Evolutionary conservation across 1,284 basidiomycete genomes (phyloP).

Genomic region (Fomitopsis schrenkii): DNA sequence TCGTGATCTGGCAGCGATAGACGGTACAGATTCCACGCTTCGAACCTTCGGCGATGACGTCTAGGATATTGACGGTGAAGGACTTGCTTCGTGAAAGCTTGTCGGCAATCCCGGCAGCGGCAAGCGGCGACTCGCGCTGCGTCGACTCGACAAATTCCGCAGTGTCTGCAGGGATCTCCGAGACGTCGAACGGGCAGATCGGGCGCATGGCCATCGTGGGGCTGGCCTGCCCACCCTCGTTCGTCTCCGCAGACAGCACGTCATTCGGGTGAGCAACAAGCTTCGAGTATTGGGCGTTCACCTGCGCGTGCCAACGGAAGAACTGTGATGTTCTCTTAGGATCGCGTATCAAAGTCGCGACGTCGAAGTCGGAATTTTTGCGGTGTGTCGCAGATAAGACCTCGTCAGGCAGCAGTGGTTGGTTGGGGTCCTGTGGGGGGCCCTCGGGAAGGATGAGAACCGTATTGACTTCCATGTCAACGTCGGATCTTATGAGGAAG

Average conservation of each 20-base stretch:
- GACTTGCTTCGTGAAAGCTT: not conserved
- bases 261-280: not conserved
- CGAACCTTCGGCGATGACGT: not conserved
- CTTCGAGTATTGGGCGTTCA: not conserved
- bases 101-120: not conserved
- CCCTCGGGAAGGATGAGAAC: not conserved
- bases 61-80: not conserved
- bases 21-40: not conserved
- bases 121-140: not conserved
- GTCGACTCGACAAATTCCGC: not conserved
- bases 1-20: not conserved
- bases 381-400: not conserved
- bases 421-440: not conserved
- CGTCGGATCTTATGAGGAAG: not conserved
- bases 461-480: not conserved
- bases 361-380: not conserved
- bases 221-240: not conserved
- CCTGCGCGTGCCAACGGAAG: not conserved
- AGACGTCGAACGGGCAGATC: not conserved
- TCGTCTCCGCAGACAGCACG: not conserved
- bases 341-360: not conserved
- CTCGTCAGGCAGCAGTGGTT: not conserved
- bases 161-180: not conserved
- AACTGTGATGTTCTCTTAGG: not conserved
- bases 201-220: not conserved